Evolutionary conservation across 2,329 filamentous ascomycete genomes (phyloP), one percentile per base, ranked within the genome.

Genomic region (Cladophialophora carrionii): DNA sequence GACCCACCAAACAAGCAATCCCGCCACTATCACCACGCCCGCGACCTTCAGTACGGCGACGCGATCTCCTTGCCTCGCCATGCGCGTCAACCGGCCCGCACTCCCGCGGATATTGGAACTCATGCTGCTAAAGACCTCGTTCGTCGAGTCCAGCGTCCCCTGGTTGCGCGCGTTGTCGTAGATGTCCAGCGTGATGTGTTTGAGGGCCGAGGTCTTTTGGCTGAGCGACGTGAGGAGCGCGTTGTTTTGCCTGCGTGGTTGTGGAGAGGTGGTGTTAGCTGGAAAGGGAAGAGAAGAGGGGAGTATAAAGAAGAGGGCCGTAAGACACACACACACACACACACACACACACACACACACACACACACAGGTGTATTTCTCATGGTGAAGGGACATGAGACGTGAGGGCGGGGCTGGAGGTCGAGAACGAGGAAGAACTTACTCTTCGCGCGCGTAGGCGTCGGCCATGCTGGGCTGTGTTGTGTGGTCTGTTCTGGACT

Each of bases 121-220:
- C 85, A 99, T 92, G 73, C 88, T 90, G 66, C 91, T 94, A 79
- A 99, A 98, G 26, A 92, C 95, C 72, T 98, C 92, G 76, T 85
- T 89, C 90, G 91, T 94, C 74, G 87, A 88, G 78, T 99, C 92
- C 71, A 99, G 90, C 69, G 96, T 86, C 71, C 90, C 87, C 73
- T 98, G 94, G 72, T 91, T 87, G 64, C 92, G 87, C 57, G 95
- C 95, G 76, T 95, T 92, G 80, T 98, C 93, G 84, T 98, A 97
- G 74, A 99, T 99, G 81, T 99, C 92, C 70, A 98, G 87, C 49
- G 95, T 99, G 57, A 99, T 92, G 78, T 90, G 91, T 74, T 94
- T 92, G 69, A 99, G 86, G 59, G 92, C 92, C 20, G 91, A 91
- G 62, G 98, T 93, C 81, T 99, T 99, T 71, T 87, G 85, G 17